Evolutionary conservation across 306 rosid species (phyloP).

Genomic region (Pyrus pyrifolia): DNA sequence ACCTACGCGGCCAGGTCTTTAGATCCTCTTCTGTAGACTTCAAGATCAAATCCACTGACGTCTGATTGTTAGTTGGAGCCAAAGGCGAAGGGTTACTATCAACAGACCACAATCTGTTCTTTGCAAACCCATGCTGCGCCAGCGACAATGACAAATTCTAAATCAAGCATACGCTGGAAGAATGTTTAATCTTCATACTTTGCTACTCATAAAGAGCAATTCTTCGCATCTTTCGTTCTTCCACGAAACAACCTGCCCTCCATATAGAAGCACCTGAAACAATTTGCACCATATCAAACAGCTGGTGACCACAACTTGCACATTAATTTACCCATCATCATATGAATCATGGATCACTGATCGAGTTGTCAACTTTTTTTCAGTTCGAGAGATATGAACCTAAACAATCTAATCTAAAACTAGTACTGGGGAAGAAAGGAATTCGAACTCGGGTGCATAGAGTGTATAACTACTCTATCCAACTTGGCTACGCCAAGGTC

Average conservation of each 20-base stretch:
- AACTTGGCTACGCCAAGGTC: no score
- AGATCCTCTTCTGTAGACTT: conserved; percentile 55
- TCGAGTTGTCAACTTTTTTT: not conserved
- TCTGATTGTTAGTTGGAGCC: conserved; percentile 49
- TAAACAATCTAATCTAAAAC: no score
- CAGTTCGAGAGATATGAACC: no score
- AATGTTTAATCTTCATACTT: conserved; percentile 34
- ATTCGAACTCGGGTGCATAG: no score
- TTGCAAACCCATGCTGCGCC: conserved; percentile 54
- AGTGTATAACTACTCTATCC: no score
- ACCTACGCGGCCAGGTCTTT: conserved; percentile 56
- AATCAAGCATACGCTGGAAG: not conserved
- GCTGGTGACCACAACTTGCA: not conserved
- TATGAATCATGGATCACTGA: not conserved
- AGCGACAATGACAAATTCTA: not conserved
- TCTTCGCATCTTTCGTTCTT: conserved; percentile 68
- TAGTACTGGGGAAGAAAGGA: no score
- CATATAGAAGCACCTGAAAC: conserved; percentile 67
- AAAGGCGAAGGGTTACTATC: conserved; percentile 60
- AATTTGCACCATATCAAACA: conserved; percentile 2
- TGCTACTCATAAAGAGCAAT: conserved; percentile 64
- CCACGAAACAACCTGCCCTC: conserved; percentile 76
- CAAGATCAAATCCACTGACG: conserved; percentile 62
- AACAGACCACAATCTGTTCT: conserved; percentile 61
- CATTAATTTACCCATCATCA: not conserved